phyloP scores from a whole-genome alignment of 2,329 filamentous ascomycete genomes.

The Aureobasidium lini region DNA sequence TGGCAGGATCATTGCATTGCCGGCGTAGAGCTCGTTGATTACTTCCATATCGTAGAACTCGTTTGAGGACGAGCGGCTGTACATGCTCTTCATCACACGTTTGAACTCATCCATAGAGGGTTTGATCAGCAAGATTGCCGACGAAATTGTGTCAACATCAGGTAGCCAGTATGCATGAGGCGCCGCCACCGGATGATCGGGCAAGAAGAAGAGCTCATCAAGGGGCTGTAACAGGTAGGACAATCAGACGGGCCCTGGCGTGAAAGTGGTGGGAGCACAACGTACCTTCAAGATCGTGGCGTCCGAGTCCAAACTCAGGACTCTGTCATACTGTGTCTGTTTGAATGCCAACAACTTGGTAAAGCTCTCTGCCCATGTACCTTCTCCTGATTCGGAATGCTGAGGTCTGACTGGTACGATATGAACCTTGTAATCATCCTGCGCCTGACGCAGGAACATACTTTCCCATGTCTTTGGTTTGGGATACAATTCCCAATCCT shows the following conservation, averaged over 20 bases:
- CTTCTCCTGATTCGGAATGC: conserved; percentile 26
- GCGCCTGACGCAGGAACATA: conserved; percentile 42
- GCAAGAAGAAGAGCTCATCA: conserved; percentile 64
- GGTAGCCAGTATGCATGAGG: conserved; percentile 63
- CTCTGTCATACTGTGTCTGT: conserved; percentile 53
- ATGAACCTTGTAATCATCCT: conserved; percentile 41
- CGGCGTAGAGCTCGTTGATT: conserved; percentile 54
- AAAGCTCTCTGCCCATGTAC: conserved; percentile 56
- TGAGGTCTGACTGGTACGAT: conserved; percentile 37
- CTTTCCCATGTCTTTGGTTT: conserved; percentile 18
- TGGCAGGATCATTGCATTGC: conserved; percentile 54
- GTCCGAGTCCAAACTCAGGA: conserved; percentile 56
- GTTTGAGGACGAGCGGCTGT: conserved; percentile 6
- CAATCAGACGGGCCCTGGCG: neutral
- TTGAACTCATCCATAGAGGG: conserved; percentile 49
- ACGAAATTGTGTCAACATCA: conserved; percentile 30
- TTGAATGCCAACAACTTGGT: conserved; percentile 64
- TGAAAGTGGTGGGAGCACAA: neutral
- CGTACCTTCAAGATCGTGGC: conserved; percentile 44
- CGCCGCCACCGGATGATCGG: conserved; percentile 54
- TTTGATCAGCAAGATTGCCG: conserved; percentile 52
- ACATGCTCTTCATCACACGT: conserved; percentile 27
- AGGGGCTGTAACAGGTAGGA: conserved; percentile 38
- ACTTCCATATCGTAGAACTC: conserved; percentile 60
- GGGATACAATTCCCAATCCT: conserved; percentile 22